Base-by-base conservation (phyloP, 23 red algal genomes). In the Pyropia yezoensis region DNA sequence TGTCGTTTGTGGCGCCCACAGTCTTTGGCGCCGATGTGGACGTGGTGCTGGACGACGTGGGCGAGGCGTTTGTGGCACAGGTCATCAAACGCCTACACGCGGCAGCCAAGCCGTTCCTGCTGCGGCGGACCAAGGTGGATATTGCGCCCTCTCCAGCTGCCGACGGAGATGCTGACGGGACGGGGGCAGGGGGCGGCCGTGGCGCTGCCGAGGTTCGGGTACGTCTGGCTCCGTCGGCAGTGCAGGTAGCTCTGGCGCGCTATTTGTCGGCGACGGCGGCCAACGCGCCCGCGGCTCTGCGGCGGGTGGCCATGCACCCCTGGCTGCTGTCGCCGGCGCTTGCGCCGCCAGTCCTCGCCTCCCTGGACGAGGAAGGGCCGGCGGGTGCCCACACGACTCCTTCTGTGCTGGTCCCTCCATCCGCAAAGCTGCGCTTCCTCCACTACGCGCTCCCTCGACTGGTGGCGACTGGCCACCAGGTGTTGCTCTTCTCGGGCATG, bases 11-110 rank as follows among this genome's bases (percentile, higher is more conserved):
- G 17, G 69, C 85, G 29, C 92, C 92, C 56, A 26, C 62, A 21
- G 87, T 96, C 34, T 96, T 96, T 50, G 68, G 54, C 6, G 63
- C 69, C 52, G 61, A 78, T 26, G 67, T 75, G 23, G 30, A 59
- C 5, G 65, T 60, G 22, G 74, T 87, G 14, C 29, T 52, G 28
- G 49, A 80, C 13, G 52, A 72, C 24, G 66, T 78, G 49, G 73
- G 74, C 27, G 92, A 96, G 67, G 57, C 77, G 61, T 82, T 88
- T 60, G 63, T 96, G 19, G 63, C 74, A 14, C 59, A 79, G 66
- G 90, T 96, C 66, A 88, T 96, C 59, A 54, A 86, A 29, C 79
- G 92, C 2, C 53, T 96, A 57, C 92, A 96, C 59, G 76, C 77
- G 60, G 79, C 90, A 13, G 57, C 90, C 27, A 73, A 85, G 19